phyloP scores from a whole-genome alignment of 1,284 basidiomycete genomes.

The Malassezia nana region DNA sequence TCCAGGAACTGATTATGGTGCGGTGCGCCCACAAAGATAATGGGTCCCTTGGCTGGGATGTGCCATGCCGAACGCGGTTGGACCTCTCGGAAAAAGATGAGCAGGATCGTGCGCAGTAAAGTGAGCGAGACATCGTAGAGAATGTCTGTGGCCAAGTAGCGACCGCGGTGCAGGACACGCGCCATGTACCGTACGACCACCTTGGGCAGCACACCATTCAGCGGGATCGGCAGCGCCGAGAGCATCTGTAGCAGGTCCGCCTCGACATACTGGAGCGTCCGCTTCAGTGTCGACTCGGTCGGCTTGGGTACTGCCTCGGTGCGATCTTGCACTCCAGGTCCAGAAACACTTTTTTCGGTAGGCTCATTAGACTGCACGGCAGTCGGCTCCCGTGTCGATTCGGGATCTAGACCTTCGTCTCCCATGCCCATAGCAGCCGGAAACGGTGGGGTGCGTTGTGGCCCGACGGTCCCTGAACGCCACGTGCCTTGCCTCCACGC shows the following conservation, averaged over 20 bases:
- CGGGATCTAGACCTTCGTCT: background rate
- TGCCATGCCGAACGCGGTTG: constrained; percentile 83
- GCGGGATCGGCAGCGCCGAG: constrained; percentile 31
- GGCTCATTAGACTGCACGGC: background rate
- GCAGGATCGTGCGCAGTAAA: constrained; percentile 66
- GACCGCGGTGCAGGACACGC: constrained; percentile 26
- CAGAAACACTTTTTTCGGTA: background rate
- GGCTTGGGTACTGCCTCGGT: background rate
- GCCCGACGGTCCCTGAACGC: background rate
- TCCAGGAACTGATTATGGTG: constrained; percentile 98
- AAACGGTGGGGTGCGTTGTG: too few species aligned
- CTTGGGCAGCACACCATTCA: constrained; percentile 32
- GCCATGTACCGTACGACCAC: constrained; percentile 30
- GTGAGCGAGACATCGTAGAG: constrained; percentile 48
- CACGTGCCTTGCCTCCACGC: background rate
- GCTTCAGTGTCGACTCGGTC: background rate
- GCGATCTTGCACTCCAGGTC: background rate
- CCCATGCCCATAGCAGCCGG: too few species aligned
- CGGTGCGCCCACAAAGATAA: constrained; percentile 92
- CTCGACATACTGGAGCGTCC: constrained; percentile 5
- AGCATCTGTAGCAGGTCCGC: constrained; percentile 34
- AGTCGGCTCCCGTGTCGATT: background rate
- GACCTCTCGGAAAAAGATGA: constrained; percentile 95
- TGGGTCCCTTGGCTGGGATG: constrained; percentile 75
- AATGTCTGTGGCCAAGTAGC: constrained; percentile 42